phyloP scores from a whole-genome alignment of 2,329 filamentous ascomycete species.

The Didymella keratinophila region DNA sequence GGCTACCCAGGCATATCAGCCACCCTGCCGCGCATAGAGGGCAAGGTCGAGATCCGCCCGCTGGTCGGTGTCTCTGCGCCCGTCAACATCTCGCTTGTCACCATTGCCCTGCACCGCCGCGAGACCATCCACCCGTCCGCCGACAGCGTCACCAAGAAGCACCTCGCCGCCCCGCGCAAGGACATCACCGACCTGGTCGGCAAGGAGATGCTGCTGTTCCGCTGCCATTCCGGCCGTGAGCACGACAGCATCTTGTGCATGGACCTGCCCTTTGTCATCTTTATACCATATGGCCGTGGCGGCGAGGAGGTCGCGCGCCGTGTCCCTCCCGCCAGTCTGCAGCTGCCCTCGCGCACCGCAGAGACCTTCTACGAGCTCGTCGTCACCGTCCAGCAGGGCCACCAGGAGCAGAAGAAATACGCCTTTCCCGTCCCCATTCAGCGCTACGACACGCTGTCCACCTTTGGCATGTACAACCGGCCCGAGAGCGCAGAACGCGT shows the following conservation, averaged over 20 bases:
- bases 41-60: conserved; percentile 95
- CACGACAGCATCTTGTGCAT: conserved; percentile 90
- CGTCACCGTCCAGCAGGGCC: conserved; percentile 92
- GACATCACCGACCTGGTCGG: conserved; percentile 93
- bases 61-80: conserved; percentile 85
- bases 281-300: conserved; percentile 92
- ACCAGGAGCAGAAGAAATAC: conserved; percentile 86
- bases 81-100: conserved; percentile 89
- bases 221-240: conserved; percentile 83
- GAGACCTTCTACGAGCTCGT: conserved; percentile 98
- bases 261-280: conserved; percentile 96
- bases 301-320: conserved; percentile 88
- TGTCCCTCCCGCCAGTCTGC: conserved; percentile 90
- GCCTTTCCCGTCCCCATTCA: conserved; percentile 88
- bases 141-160: conserved; percentile 91
- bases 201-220: conserved; percentile 91
- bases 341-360: conserved; percentile 89
- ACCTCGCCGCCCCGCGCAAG: conserved; percentile 86
- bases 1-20: conserved; percentile 98
- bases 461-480: conserved; percentile 99
- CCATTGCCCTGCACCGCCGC: conserved; percentile 89
- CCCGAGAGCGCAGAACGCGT: conserved; percentile 87
- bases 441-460: conserved; percentile 94
- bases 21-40: conserved; percentile 95
- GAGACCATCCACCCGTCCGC: conserved; percentile 97